Evolutionary conservation across 768 basidiomycete species (phyloP).

Genomic region (Pisolithus sp.): DNA sequence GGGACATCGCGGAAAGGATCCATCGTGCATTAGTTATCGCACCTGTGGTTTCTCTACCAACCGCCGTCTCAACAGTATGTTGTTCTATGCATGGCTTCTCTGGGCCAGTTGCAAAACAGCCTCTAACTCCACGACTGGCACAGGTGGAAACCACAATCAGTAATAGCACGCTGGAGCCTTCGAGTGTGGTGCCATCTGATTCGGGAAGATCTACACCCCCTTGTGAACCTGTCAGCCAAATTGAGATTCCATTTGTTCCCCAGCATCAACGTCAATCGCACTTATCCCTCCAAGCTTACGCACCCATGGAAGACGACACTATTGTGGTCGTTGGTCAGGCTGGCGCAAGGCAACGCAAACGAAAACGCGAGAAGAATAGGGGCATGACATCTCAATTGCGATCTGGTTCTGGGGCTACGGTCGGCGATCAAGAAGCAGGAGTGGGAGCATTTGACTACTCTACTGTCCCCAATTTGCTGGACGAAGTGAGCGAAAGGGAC

Average conservation of each 20-base stretch:
- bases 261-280: slow-evolving; percentile 43
- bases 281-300: slow-evolving; percentile 5
- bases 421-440: slow-evolving; percentile 16
- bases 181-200: background rate
- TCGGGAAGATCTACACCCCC: slow-evolving; percentile 10
- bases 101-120: background rate
- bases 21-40: slow-evolving; percentile 58
- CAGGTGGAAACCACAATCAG: background rate
- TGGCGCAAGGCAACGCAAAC: slow-evolving; percentile 60
- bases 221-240: slow-evolving; percentile 37
- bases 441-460: slow-evolving; percentile 61
- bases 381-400: slow-evolving; percentile 1
- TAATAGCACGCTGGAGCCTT: slow-evolving; percentile 1
- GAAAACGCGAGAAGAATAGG: slow-evolving; percentile 25
- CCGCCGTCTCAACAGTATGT: slow-evolving; percentile 12
- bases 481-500: slow-evolving; percentile 29
- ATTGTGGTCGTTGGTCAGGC: slow-evolving; percentile 69
- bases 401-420: slow-evolving; percentile 4
- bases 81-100: background rate
- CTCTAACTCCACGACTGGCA: background rate
- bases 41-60: slow-evolving; percentile 40
- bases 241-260: slow-evolving; percentile 78
- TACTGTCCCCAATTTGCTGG: slow-evolving; percentile 64
- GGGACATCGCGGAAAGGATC: slow-evolving; percentile 56
- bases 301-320: slow-evolving; percentile 45